phyloP scores from a whole-genome alignment of 2,329 filamentous ascomycete genomes.

The Apiospora sp. region DNA sequence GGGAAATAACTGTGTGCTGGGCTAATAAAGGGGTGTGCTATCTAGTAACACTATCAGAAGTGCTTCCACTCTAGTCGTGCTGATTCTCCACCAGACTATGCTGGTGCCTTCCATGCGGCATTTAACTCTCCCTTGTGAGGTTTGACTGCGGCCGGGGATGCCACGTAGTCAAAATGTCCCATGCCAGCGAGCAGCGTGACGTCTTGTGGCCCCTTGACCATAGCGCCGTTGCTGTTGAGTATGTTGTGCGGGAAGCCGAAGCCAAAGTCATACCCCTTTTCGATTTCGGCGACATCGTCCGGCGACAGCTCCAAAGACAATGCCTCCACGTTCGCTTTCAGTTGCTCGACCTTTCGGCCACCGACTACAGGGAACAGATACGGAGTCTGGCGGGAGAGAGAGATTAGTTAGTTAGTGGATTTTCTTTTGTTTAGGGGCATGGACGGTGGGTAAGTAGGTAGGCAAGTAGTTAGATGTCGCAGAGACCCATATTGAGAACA shows the following conservation, averaged over 20 bases:
- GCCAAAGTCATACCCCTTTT: constrained; percentile 58
- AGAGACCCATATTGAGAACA: background rate
- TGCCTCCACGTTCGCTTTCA: constrained; percentile 61
- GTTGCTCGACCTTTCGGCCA: constrained; percentile 57
- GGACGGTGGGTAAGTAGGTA: background rate
- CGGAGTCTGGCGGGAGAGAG: constrained; percentile 31
- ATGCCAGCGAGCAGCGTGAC: background rate
- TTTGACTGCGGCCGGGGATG: background rate
- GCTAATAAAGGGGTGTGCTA: background rate
- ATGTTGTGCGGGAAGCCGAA: constrained; percentile 60
- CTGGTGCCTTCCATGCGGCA: background rate
- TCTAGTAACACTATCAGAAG: background rate
- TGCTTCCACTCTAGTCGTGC: background rate
- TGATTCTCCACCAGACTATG: background rate
- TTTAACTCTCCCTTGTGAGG: background rate
- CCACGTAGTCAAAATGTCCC: constrained; percentile 1
- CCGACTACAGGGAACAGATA: constrained; percentile 61
- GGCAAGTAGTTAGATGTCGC: background rate
- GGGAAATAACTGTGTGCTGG: background rate
- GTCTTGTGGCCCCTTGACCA: constrained; percentile 3
- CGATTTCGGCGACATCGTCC: constrained; percentile 60
- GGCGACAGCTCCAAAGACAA: constrained; percentile 55
- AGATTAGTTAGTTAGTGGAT: background rate
- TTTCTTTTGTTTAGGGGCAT: background rate
- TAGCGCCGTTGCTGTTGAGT: constrained; percentile 33